These are phyloP conservation scores for Aspergillus sp. DNA, from an alignment of 2,329 filamentous ascomycete genomes.

Conservation along the genomic window DNA sequence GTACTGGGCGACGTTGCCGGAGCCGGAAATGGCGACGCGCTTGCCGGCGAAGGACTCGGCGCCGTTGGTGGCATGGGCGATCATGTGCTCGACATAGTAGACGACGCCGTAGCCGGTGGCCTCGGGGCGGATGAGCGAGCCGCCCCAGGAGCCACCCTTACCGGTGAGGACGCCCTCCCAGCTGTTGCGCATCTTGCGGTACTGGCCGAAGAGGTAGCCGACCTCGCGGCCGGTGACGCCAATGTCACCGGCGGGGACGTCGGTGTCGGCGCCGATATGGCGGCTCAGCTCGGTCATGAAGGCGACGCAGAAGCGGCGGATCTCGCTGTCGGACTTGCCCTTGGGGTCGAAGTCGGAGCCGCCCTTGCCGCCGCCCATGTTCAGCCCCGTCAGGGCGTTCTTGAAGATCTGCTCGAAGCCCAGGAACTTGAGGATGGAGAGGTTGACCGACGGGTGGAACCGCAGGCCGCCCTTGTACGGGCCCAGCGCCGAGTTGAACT, in stretches of 20 bases:
- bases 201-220: constrained; percentile 91
- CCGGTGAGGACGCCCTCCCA: constrained; percentile 97
- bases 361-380: constrained; percentile 97
- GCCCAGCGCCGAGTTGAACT: constrained; percentile 96
- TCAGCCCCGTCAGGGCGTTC: constrained; percentile 94
- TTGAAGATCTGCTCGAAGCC: constrained; percentile 99
- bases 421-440: constrained; percentile 85
- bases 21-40: constrained; percentile 92
- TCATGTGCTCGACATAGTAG: constrained; percentile 97
- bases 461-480: constrained; percentile 97
- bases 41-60: constrained; percentile 86
- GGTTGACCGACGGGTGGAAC: constrained; percentile 73
- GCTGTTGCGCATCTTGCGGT: constrained; percentile 81
- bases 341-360: constrained; percentile 99
- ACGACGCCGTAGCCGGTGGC: constrained; percentile 95
- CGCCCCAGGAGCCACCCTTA: constrained; percentile 92
- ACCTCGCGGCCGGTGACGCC: constrained; percentile 91
- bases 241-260: constrained; percentile 96
- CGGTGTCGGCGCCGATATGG: constrained; percentile 94
- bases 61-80: constrained; percentile 74
- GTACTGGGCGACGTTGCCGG: constrained; percentile 97
- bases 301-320: constrained; percentile 90
- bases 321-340: constrained; percentile 96
- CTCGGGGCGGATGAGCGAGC: constrained; percentile 90
- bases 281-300: constrained; percentile 96